Evolutionary conservation across 2,329 filamentous ascomycete species (phyloP), one percentile per base, ranked within the genome.

Genomic region (Pseudogymnoascus sp.): DNA sequence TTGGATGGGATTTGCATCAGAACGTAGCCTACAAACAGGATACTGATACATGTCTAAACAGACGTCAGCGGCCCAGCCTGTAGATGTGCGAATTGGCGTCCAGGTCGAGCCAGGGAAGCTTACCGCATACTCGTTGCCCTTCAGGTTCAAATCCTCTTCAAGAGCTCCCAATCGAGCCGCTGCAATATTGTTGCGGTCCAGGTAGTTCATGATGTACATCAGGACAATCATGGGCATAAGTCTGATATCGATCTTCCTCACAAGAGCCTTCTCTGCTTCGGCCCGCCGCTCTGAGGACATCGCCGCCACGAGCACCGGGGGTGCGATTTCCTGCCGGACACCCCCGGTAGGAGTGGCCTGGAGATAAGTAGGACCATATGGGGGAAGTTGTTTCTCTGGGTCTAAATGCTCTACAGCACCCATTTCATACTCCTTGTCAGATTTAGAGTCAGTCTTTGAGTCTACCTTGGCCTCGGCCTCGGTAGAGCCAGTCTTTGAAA

Each of bases 121-220:
- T 61, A 75, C 77, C 64, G 78, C 74, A 63, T 81, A 80, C 64
- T 80, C 72, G 14, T 72, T 69, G 4, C 74, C 73, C 1, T 72
- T 70, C n/a, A 80, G 64, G 11, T 73, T 69, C 40, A 81, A 65
- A 64, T 81, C 80, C 2, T 72, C 70, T 29, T 77, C 70, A 29
- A 82, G 72, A 4, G 82, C 82, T 1, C 79, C 81, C 5, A 86
- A 71, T 66, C 79, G 77, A 3, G 81, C 83, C 26, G 77, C 76
- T 2, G 82, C 82, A 63, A 86, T 84, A 63, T 85, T 84, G 69
- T 84, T 85, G 47, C 72, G 66, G 67, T 86, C 83, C 11, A 88
- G 74, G 70, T 87, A 88, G 69, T 88, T 89, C 76, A 89, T 77
- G 67, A 89, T 86, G 68, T 88, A 90, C 79, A 90, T 88, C 56